These are phyloP conservation scores for Pseudogymnoascus sp. DNA, from an alignment of 2,329 filamentous ascomycete genomes.

Conservation along the genomic window DNA sequence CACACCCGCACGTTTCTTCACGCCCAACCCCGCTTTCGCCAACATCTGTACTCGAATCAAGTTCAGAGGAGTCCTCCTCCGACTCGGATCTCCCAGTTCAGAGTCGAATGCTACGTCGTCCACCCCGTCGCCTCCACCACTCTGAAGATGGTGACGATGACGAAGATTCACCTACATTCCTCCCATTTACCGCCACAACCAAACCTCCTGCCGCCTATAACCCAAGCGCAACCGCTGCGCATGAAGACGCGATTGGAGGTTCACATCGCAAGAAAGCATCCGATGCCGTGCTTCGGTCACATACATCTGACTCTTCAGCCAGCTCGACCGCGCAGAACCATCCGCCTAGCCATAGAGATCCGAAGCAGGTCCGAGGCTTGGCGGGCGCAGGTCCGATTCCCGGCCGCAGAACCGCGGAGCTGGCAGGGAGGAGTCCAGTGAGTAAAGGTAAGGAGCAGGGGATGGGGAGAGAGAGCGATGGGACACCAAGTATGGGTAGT, in stretches of 20 bases:
- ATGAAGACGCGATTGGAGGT: slow-evolving; percentile 23
- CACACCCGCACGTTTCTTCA: slow-evolving; percentile 13
- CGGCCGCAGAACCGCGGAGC: slow-evolving; percentile 53
- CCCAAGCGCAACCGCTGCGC: slow-evolving; percentile 21
- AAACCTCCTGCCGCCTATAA: slow-evolving; percentile 21
- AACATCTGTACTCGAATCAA: slow-evolving; percentile 17
- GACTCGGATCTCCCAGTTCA: slow-evolving; percentile 23
- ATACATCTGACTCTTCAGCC: slow-evolving; percentile 56
- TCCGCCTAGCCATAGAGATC: slow-evolving; percentile 17
- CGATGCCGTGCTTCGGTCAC: slow-evolving; percentile 23
- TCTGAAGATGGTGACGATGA: slow-evolving; percentile 24
- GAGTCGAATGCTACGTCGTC: slow-evolving; percentile 27
- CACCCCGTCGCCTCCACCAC: slow-evolving; percentile 22
- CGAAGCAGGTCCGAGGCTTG: slow-evolving; percentile 16
- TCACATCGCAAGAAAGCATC: slow-evolving; percentile 19
- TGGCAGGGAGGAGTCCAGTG: slow-evolving; percentile 48
- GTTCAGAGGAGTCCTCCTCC: slow-evolving; percentile 23
- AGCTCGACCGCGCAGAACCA: slow-evolving; percentile 35
- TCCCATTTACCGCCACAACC: slow-evolving; percentile 20
- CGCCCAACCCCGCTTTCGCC: slow-evolving; percentile 17
- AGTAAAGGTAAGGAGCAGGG: slow-evolving; percentile 32
- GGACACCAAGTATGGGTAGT: slow-evolving; percentile 74
- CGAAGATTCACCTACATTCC: slow-evolving; percentile 28
- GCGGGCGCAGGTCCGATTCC: slow-evolving; percentile 41
- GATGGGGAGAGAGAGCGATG: slow-evolving; percentile 59